phyloP scores from a whole-genome alignment of 768 basidiomycete species.

The Rhodotorula graminis region DNA sequence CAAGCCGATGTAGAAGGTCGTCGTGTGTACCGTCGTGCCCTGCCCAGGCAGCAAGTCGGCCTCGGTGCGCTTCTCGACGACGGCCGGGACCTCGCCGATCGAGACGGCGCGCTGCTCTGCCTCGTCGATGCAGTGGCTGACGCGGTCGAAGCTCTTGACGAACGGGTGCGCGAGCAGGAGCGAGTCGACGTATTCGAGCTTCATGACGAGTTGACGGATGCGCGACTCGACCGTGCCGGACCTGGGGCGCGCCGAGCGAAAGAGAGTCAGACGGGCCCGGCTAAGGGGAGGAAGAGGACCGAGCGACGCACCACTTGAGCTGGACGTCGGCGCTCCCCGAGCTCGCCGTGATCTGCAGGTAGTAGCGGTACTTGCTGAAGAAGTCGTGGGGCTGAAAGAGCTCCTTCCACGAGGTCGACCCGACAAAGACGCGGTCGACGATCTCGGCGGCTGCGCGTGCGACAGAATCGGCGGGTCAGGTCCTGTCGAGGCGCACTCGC shows the following conservation, averaged over 20 bases:
- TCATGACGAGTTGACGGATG: conserved; percentile 92
- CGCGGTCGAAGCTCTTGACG: conserved; percentile 86
- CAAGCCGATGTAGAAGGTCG: conserved; percentile 96
- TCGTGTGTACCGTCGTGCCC: conserved; percentile 67
- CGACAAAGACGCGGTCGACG: conserved; percentile 75
- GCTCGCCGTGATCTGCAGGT: conserved; percentile 90
- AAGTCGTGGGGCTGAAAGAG: conserved; percentile 95
- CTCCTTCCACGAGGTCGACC: conserved; percentile 79
- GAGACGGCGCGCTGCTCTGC: conserved; percentile 84
- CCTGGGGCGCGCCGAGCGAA: conserved; percentile 48
- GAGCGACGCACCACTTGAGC: conserved; percentile 69
- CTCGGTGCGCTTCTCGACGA: conserved; percentile 65
- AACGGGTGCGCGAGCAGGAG: conserved; percentile 90
- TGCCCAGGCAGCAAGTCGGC: conserved; percentile 61
- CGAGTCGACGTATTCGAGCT: conserved; percentile 91
- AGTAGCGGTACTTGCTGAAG: conserved; percentile 93
- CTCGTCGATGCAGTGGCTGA: conserved; percentile 72
- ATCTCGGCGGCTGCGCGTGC: conserved; percentile 69
- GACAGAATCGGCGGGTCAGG: background rate
- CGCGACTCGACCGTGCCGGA: conserved; percentile 98
- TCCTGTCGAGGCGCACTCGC: too few relatives aligned
- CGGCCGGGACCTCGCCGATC: conserved; percentile 75
- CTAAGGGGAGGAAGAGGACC: conserved; percentile 40
- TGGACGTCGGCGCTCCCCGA: conserved; percentile 77
- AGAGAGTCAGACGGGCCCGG: background rate